These are phyloP conservation scores for Fusarium sp. DNA, from an alignment of 2,329 filamentous ascomycete species.

Conservation along the genomic window DNA sequence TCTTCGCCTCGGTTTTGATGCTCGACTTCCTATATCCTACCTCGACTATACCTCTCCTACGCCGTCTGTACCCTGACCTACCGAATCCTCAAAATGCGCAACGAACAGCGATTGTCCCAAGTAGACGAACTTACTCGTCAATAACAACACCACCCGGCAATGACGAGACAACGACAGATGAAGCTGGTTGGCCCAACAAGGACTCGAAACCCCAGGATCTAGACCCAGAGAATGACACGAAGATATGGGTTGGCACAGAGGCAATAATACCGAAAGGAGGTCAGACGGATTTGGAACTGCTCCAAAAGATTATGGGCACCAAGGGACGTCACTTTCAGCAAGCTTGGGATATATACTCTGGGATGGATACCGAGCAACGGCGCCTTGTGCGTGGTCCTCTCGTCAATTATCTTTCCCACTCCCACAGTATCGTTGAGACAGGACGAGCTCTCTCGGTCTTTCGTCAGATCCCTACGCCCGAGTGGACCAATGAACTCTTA, in stretches of 20 bases:
- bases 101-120: constrained; percentile 24
- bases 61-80: constrained; percentile 52
- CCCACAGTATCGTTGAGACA: constrained; percentile 58
- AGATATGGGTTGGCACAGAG: not conserved
- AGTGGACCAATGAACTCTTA: constrained; percentile 58
- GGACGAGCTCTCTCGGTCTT: constrained; percentile 61
- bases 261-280: not conserved
- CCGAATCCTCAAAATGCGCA: constrained; percentile 41
- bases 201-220: not conserved
- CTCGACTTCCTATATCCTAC: constrained; percentile 69
- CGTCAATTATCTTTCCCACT: constrained; percentile 58
- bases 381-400: constrained; percentile 49
- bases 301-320: constrained; percentile 44
- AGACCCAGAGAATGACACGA: not conserved
- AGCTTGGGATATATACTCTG: constrained; percentile 59
- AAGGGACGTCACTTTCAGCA: constrained; percentile 52
- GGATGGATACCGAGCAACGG: constrained; percentile 51
- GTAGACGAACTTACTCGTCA: constrained; percentile 48
- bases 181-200: not conserved
- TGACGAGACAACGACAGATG: constrained; percentile 1
- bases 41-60: constrained; percentile 58
- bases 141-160: constrained; percentile 17
- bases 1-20: constrained; percentile 62
- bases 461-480: constrained; percentile 49
- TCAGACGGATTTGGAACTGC: not conserved